Evolutionary conservation across 495 filamentous ascomycete genomes (phyloP), one percentile per base, ranked within the genome.

Genomic region (Penicillium roqueforti): DNA sequence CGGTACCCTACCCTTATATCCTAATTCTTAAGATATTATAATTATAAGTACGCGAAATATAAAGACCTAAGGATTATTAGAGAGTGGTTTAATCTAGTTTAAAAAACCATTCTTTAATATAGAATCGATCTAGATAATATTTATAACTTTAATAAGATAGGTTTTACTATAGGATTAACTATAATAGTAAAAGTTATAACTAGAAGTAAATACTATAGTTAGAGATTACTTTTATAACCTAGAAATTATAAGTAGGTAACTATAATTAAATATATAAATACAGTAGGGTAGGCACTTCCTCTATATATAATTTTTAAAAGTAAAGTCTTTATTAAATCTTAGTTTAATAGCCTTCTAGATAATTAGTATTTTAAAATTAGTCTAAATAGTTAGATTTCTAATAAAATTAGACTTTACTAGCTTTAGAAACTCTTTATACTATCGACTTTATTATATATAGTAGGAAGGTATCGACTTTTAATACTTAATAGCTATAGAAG

Each of bases 141-240:
- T 14, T 47, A 47, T 47, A 47, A 49, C 39, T 49, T 55, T 43
- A 28, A 55, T 9, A n/a, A 55, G 37, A 49, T 18, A 4, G 25
- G 45, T n/a, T 57, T 57, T 2, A 18, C 16, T 11, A 53, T 52
- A 37, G 29, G 55, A 14, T 34, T 57, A 39, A 46, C 47, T 19
- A 4, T 31, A n/a, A 51, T 16, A 2, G 7, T 14, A 6, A 44
- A 51, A 31, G 47, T 52, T 28, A 29, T 53, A 20, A 52, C n/a
- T 4, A 36, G 9, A 47, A 32, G 6, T 11, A 20, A 54, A 39
- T 54, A n/a, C n/a, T 28, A 29, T 53, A 20, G 47, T 10, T 4
- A 36, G 9, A 47, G 25, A 3, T 11, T 19, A 54, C 29, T 54
- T 54, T 42, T 54, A 54, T 42, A 40, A 26, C 39, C 25, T 10